Percentiles rank a stretch among this genome's conserved stretches.
phyloP scores from a whole-genome alignment of 176 grass and related monocot genomes.

The Bonia amplexicaulis region DNA sequence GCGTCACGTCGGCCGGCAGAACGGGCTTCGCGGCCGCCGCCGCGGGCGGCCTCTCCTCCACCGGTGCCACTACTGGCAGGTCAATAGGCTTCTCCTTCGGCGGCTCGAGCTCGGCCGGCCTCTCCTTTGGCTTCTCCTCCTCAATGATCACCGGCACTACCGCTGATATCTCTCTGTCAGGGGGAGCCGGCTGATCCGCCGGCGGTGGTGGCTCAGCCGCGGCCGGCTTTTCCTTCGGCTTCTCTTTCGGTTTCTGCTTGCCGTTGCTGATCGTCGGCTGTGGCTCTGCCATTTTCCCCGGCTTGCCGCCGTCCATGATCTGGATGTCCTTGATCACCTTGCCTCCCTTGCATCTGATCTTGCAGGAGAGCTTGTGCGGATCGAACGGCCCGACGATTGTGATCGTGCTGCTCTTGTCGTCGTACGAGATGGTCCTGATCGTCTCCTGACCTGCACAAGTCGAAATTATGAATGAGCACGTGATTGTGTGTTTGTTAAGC shows the following conservation, averaged over 20 bases:
- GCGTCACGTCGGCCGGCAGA: conserved; percentile 1
- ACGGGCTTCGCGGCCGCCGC: not conserved
- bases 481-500: no score
- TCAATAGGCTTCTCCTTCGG: not conserved
- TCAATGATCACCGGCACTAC: not conserved
- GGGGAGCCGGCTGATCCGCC: not conserved
- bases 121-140: not conserved
- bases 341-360: conserved; percentile 54
- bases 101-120: conserved; percentile 1
- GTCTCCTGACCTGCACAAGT: conserved; percentile 33
- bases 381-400: conserved; percentile 58
- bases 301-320: conserved; percentile 28
- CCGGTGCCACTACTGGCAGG: not conserved
- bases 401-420: conserved; percentile 47
- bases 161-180: not conserved
- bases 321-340: conserved; percentile 48
- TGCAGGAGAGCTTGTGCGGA: conserved; percentile 40
- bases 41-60: not conserved
- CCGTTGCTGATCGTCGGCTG: not conserved
- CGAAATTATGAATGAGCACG: not conserved
- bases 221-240: not conserved
- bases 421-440: conserved; percentile 51
- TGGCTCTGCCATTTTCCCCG: not conserved
- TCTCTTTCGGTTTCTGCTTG: conserved; percentile 11
- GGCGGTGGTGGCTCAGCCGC: not conserved